Conservation (phyloP, 2,329 filamentous ascomycete species). For the Graphilbum fragrans region DNA sequence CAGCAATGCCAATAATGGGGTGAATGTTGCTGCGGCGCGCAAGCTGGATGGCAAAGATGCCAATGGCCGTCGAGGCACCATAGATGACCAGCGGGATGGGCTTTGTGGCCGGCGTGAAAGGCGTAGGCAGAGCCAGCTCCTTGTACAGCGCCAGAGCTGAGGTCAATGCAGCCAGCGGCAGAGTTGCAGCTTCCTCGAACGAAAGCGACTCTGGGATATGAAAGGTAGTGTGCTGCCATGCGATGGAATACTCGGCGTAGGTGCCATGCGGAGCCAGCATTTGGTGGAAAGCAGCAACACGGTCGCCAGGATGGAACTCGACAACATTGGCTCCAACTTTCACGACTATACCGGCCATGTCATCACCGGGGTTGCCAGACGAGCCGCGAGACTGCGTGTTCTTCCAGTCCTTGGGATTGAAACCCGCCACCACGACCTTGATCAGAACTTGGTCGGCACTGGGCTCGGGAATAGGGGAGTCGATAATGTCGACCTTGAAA, state of each 20-base stretch:
- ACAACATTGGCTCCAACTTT: conserved; percentile 40
- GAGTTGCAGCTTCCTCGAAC: conserved; percentile 28
- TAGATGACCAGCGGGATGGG: conserved; percentile 25
- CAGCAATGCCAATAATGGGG: conserved; percentile 42
- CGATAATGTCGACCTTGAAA: conserved; percentile 22
- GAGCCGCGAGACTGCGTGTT: conserved; percentile 8
- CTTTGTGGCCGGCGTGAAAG: conserved; percentile 23
- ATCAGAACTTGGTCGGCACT: conserved; percentile 14
- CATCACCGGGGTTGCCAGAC: conserved; percentile 35
- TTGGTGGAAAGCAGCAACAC: conserved; percentile 41
- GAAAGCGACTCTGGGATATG: conserved; percentile 22
- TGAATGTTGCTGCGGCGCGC: conserved; percentile 35
- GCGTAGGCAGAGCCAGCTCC: conserved; percentile 24
- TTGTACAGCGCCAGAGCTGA: conserved; percentile 25
- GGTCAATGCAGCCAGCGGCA: conserved; percentile 31
- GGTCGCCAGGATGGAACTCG: conserved; percentile 45
- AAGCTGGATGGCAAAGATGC: conserved; percentile 39
- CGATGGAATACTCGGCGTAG: conserved; percentile 30
- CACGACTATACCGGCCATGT: conserved; percentile 42
- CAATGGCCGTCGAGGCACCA: conserved; percentile 34
- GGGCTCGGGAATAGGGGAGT: conserved; percentile 25
- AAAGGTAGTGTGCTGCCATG: conserved; percentile 26
- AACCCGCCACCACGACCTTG: conserved; percentile 21
- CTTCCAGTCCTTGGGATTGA: conserved; percentile 37
- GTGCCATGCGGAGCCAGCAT: conserved; percentile 21